Percentiles rank a stretch among this genome's conserved stretches.
phyloP scores from a whole-genome alignment of 148 eudicot genomes.

The Rhododendron vialii region DNA sequence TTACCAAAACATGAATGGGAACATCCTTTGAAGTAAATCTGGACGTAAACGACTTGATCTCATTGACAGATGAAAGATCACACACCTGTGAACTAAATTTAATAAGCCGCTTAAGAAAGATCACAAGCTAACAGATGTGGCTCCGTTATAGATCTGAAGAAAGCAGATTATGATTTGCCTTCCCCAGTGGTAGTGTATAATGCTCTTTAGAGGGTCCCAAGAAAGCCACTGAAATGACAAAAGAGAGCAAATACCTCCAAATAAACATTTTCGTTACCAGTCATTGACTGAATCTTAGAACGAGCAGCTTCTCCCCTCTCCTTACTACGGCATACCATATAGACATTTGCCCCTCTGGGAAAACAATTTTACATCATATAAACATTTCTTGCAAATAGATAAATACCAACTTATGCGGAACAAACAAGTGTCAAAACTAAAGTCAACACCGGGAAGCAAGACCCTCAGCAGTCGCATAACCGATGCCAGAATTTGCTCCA shows the following conservation, averaged over 20 bases:
- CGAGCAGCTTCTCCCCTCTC: slow-evolving; percentile 93
- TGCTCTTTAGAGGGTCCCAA: background rate
- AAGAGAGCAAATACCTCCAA: slow-evolving; percentile 55
- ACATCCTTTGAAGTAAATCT: slow-evolving; percentile 52
- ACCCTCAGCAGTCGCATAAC: slow-evolving; percentile 83
- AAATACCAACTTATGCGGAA: slow-evolving; percentile 1
- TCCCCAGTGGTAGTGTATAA: background rate
- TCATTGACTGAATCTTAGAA: slow-evolving; percentile 58
- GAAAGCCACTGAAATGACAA: background rate
- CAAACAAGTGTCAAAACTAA: slow-evolving; percentile 6
- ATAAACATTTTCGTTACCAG: slow-evolving; percentile 74
- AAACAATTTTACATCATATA: slow-evolving; percentile 6
- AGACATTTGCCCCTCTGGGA: slow-evolving; percentile 85
- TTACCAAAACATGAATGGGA: slow-evolving; percentile 84
- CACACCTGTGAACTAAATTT: slow-evolving; percentile 49
- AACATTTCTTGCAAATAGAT: background rate
- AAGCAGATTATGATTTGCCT: slow-evolving; percentile 2
- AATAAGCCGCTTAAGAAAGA: slow-evolving; percentile 10
- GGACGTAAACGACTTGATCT: slow-evolving; percentile 67
- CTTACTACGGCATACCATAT: slow-evolving; percentile 83
- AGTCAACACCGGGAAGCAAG: slow-evolving; percentile 76
- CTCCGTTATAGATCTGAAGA: background rate
- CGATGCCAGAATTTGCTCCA: slow-evolving; percentile 96
- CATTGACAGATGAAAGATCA: slow-evolving; percentile 76
- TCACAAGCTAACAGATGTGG: slow-evolving; percentile 4